phyloP scores from a whole-genome alignment of 805 yeast genomes.

The Lipomyces anomalus region DNA sequence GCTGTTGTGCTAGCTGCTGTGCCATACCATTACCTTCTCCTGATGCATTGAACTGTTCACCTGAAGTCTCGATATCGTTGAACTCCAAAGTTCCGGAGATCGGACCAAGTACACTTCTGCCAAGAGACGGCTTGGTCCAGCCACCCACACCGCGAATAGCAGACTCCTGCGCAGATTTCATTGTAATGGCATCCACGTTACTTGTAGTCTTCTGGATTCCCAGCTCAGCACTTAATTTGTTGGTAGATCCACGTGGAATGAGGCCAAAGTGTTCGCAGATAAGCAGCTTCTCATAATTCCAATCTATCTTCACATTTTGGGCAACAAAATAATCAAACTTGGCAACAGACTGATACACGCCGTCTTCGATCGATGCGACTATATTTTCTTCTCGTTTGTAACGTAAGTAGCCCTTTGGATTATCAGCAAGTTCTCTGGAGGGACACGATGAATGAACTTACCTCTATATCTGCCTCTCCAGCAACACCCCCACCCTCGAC shows the following conservation, averaged over 20 bases:
- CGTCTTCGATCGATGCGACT: constrained; percentile 73
- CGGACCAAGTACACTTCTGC: constrained; percentile 36
- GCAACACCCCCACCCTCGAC: constrained; percentile 28
- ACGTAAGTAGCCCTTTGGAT: constrained; percentile 55
- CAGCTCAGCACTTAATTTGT: constrained; percentile 12
- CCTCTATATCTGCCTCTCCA: constrained; percentile 45
- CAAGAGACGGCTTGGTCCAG: constrained; percentile 35
- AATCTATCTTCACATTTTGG: constrained; percentile 69
- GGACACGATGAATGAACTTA: too few species aligned
- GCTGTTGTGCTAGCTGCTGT: constrained; percentile 4
- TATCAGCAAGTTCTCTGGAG: too few species aligned
- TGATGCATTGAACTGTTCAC: too few species aligned
- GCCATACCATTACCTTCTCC: constrained; percentile 17
- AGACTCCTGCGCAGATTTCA: too few species aligned
- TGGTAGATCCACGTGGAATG: constrained; percentile 28
- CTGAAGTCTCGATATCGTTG: constrained; percentile 33
- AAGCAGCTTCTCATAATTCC: constrained; percentile 73
- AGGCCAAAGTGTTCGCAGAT: constrained; percentile 68
- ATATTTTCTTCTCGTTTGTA: constrained; percentile 78
- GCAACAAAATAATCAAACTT: constrained; percentile 78
- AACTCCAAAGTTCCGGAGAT: constrained; percentile 27
- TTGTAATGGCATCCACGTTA: constrained; percentile 34
- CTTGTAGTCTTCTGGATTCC: too few species aligned
- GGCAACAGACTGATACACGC: constrained; percentile 62
- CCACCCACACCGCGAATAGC: constrained; percentile 17